Evolutionary conservation across 441 rosid species (phyloP).

Genomic region (Jatropha multifida): DNA sequence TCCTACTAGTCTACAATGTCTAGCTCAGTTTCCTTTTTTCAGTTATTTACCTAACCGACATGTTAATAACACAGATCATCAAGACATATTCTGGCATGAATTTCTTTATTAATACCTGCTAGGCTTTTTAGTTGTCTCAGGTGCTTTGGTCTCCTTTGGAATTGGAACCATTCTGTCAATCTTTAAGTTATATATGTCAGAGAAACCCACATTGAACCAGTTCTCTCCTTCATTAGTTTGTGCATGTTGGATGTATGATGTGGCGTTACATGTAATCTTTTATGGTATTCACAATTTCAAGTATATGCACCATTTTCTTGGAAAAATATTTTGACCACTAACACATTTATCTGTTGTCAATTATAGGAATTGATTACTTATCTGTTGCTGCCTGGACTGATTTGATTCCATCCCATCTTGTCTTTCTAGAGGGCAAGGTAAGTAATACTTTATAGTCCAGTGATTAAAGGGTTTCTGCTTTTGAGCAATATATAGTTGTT

Average conservation of each 20-base stretch:
- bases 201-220: no score
- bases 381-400: slow-evolving; percentile 50
- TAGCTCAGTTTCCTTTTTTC: neutral
- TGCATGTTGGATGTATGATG: neutral
- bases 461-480: neutral
- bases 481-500: no score
- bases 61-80: neutral
- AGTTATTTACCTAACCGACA: neutral
- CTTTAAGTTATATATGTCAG: no score
- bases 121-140: neutral
- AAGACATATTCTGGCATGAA: neutral
- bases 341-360: neutral
- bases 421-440: slow-evolving; percentile 45
- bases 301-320: neutral
- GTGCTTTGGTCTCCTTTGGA: neutral
- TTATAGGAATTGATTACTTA: slow-evolving; percentile 51
- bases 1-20: neutral
- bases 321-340: neutral
- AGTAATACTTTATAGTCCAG: slow-evolving; percentile 5
- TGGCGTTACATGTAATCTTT: neutral
- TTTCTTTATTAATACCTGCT: neutral
- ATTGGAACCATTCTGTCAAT: no score
- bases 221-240: neutral
- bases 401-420: slow-evolving; percentile 42
- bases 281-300: neutral